Evolutionary conservation across 768 basidiomycete species (phyloP), one percentile per base, ranked within the genome.

Genomic region (Leccinum boreale): DNA sequence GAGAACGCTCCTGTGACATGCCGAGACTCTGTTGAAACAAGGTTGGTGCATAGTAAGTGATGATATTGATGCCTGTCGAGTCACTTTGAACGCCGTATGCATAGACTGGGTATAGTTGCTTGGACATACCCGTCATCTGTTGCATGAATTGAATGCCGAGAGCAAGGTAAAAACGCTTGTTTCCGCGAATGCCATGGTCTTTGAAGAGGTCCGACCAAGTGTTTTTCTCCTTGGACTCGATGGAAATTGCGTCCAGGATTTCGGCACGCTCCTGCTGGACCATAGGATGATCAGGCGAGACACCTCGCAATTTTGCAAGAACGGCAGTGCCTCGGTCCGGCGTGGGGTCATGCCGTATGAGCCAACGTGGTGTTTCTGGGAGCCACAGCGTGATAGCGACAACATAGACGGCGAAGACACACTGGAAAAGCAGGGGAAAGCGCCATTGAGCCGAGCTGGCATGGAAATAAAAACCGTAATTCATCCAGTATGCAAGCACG

Each of bases 391-490:
- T 46, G 53, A 58, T 19, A 12, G 17, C 24, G 10, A 55, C 51
- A 3, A 58, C 58, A 39, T 58, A 58, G 23, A 58, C 21, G 5
- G 58, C 58, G 4, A 58, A 58, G 48, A 55, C n/a, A 17, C 48
- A 55, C 24, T 58, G 58, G 29, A 58, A 58, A 2, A 58, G 29
- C 19, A 58, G 52, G 29, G 57, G 58, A 15, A 58, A 58, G 11
- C 60, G 60, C 60, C 58, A 60, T 11, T 60, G 58, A 14, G 49
- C 52, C 5, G 58, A 61, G 19, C 28, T 55, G n/a, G 11, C 39
- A 49, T 61, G 52, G 36, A 61, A 61, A 60, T 54, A 61, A 24
- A 61, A 55, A 3, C 59, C 59, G 12, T 61, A 61, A 49, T 61
- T 61, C 17, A 60, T 61, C 59, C 59, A 61, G 45, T 61, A 61